phyloP scores from a whole-genome alignment of 768 basidiomycete species.

The Tulasnella sp. region DNA sequence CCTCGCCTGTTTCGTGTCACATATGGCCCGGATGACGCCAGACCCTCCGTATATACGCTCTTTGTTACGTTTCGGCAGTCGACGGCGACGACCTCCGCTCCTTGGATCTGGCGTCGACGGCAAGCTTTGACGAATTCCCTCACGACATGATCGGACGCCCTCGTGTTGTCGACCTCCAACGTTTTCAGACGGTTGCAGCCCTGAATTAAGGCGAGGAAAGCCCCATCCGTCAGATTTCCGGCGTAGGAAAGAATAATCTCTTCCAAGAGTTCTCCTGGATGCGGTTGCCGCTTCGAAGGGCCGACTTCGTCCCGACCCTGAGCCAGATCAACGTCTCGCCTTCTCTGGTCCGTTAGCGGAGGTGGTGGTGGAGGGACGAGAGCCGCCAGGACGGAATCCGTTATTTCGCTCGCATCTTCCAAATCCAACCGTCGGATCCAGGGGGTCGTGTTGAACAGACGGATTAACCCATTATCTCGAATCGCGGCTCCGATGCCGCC shows the following conservation, averaged over 20 bases:
- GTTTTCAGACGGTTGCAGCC: slow-evolving; percentile 58
- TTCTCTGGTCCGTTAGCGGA: slow-evolving; percentile 3
- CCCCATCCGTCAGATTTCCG: slow-evolving; percentile 58
- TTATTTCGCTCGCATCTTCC: slow-evolving; percentile 75
- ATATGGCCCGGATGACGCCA: slow-evolving; percentile 31
- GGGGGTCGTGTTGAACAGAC: slow-evolving; percentile 65
- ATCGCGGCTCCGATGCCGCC: slow-evolving; percentile 68
- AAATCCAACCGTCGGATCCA: slow-evolving; percentile 72
- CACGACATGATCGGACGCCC: slow-evolving; percentile 57
- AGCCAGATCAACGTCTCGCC: slow-evolving; percentile 27
- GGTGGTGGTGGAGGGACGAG: slow-evolving; percentile 50
- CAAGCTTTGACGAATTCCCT: slow-evolving; percentile 62
- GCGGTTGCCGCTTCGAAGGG: slow-evolving; percentile 28
- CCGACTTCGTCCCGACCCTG: background rate
- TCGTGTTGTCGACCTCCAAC: slow-evolving; percentile 78
- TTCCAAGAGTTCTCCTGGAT: slow-evolving; percentile 66
- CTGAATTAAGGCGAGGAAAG: slow-evolving; percentile 59
- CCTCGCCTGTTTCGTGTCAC: slow-evolving; percentile 66
- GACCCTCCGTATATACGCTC: slow-evolving; percentile 57
- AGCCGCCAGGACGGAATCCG: slow-evolving; percentile 62
- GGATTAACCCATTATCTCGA: slow-evolving; percentile 68
- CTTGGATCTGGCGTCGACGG: slow-evolving; percentile 46
- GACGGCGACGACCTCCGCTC: slow-evolving; percentile 62
- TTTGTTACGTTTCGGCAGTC: slow-evolving; percentile 74
- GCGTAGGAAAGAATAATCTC: slow-evolving; percentile 69